Conservation (phyloP, 441 rosid species). For the Corymbia calophylla region DNA sequence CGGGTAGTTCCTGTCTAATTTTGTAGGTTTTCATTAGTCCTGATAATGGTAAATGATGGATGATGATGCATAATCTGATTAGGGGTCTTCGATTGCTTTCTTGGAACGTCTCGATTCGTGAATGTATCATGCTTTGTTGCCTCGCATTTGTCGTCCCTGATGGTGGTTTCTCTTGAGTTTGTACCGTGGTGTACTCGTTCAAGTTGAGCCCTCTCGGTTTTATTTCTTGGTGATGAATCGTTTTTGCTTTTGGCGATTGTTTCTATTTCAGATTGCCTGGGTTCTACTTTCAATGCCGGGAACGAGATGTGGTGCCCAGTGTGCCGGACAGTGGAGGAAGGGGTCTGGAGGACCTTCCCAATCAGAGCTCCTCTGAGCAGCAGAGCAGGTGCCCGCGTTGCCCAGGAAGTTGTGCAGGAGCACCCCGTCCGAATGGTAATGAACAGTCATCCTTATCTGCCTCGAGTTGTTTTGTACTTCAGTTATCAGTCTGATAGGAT, state of each 20-base stretch:
- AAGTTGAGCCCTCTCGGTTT: neutral
- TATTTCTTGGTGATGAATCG: neutral
- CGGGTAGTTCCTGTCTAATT: neutral
- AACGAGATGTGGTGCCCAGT: neutral
- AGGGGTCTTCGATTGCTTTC: too few species aligned
- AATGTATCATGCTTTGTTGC: neutral
- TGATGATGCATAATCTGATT: too few species aligned
- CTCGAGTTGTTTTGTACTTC: neutral
- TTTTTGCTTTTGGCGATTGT: neutral
- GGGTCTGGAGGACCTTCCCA: neutral
- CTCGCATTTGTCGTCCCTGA: neutral
- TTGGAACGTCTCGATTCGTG: neutral
- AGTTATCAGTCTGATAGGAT: neutral
- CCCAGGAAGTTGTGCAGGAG: neutral
- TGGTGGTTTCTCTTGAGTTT: neutral
- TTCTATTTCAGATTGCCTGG: neutral
- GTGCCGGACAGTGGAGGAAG: neutral
- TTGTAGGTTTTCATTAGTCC: neutral
- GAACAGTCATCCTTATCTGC: neutral
- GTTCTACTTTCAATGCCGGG: neutral
- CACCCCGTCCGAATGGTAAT: neutral
- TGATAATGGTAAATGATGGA: too few species aligned
- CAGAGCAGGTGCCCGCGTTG: neutral
- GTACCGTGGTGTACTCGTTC: neutral
- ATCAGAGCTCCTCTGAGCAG: neutral